phyloP scores from a whole-genome alignment of 805 yeast species.

The Wickerhamiella sergipiensis region DNA sequence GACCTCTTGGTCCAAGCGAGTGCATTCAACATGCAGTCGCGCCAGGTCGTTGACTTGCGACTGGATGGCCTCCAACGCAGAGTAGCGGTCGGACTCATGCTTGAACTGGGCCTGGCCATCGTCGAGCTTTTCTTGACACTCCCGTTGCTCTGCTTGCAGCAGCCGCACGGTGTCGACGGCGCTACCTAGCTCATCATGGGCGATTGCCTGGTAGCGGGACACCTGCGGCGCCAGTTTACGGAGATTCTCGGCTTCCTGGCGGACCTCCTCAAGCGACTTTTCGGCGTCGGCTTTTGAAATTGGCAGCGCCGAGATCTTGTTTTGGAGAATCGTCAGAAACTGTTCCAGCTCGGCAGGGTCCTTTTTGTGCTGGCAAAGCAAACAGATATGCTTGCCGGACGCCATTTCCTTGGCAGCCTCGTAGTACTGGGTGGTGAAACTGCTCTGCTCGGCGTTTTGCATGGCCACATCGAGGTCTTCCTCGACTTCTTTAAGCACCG shows the following conservation, averaged over 20 bases:
- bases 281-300: slow-evolving; percentile 25
- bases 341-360: slow-evolving; percentile 22
- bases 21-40: background rate
- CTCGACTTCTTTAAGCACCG: slow-evolving; percentile 28
- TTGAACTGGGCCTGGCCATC: background rate
- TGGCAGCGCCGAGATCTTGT: slow-evolving; percentile 24
- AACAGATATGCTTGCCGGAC: slow-evolving; percentile 38
- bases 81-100: background rate
- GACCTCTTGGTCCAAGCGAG: slow-evolving; percentile 1
- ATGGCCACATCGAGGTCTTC: slow-evolving; percentile 45
- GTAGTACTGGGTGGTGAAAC: slow-evolving; percentile 59
- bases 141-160: slow-evolving; percentile 1
- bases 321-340: slow-evolving; percentile 17
- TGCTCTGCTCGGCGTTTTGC: slow-evolving; percentile 53
- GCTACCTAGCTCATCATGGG: background rate
- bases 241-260: slow-evolving; percentile 7
- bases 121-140: background rate
- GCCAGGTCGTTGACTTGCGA: background rate
- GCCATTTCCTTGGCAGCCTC: slow-evolving; percentile 56
- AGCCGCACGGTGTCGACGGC: background rate
- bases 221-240: slow-evolving; percentile 9
- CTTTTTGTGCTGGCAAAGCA: slow-evolving; percentile 60
- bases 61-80: background rate
- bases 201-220: background rate
- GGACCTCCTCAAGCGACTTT: slow-evolving; percentile 19